Evolutionary conservation across 108 stramenopile species (phyloP), one percentile per base, ranked within the genome.

Genomic region (Conticribra guillardii): DNA sequence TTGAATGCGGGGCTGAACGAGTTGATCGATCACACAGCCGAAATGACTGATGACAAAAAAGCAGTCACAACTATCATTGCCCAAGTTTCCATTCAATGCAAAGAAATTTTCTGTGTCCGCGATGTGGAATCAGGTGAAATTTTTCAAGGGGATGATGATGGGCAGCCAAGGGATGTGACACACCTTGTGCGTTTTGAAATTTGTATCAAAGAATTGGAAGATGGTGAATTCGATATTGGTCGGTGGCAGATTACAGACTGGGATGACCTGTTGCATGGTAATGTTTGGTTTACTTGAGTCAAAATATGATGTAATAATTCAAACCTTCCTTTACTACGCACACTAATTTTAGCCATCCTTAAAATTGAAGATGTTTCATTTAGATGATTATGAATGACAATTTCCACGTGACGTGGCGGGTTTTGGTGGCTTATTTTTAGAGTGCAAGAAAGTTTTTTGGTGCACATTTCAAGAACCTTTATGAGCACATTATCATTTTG

Each of bases 231-330:
- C 22, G 69, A 34, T 30, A 51, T 83, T 23, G 82, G 76, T 7
- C 54, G 70, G 52, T 88, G 82, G 82, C 80, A 82, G 45, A 84
- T 87, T 17, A 83, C 86, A 2, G 86, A 87, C 62, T 83, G 82
- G 79, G 87, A 88, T 69, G 87, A 88, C 71, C 21, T 88, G 41
- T 59, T 85, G 30, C 82, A 80, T 24, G 79, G 81, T 0, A 81
- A 83, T 33, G 69, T 81, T 14, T 88, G 80, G 80, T 86, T 78
- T 63, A 76, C 64, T 8, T 71, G 29, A 68, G 37, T 11, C 37
- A 5, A 9, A 41, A 41, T 9, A 41, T 41, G n/a, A n/a, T n/a
- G n/a, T n/a, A n/a, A n/a, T n/a, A n/a, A n/a, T n/a, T n/a, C n/a
- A n/a, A n/a, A n/a, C n/a, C n/a, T n/a, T n/a, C n/a, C n/a, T n/a